Conservation (phyloP, 176 grass and related monocot genomes). For the Aegilops umbellulata region DNA sequence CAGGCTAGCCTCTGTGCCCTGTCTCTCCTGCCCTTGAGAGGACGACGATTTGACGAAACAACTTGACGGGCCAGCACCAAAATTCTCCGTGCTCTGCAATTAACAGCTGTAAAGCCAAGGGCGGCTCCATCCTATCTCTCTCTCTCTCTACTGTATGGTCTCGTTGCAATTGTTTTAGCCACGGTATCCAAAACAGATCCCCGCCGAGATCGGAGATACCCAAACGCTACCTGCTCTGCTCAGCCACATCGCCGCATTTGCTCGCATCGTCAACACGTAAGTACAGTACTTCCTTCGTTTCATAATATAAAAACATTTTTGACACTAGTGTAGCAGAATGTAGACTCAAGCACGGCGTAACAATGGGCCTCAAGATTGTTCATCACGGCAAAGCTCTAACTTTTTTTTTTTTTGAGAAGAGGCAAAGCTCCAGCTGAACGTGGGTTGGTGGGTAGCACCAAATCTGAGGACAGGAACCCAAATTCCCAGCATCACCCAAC, state of each 20-base stretch:
- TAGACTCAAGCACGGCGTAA: background rate
- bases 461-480: background rate
- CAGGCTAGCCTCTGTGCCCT: background rate
- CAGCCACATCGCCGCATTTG: background rate
- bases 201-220: constrained; percentile 3
- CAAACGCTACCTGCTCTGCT: background rate
- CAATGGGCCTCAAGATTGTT: background rate
- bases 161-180: background rate
- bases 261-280: background rate
- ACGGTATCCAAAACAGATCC: constrained; percentile 1
- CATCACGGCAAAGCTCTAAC: too few species aligned
- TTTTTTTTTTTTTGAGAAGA: too few species aligned
- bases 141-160: background rate
- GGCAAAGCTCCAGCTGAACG: background rate
- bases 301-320: too few species aligned
- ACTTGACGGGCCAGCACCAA: background rate
- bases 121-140: background rate
- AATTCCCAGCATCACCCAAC: constrained; percentile 4
- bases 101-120: constrained; percentile 30
- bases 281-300: too few species aligned
- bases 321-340: too few species aligned
- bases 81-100: background rate
- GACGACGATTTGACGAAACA: background rate
- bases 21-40: background rate
- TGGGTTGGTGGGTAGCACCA: background rate